phyloP scores from a whole-genome alignment of 805 yeast species.

The Ogataea trehaloabstinens region DNA sequence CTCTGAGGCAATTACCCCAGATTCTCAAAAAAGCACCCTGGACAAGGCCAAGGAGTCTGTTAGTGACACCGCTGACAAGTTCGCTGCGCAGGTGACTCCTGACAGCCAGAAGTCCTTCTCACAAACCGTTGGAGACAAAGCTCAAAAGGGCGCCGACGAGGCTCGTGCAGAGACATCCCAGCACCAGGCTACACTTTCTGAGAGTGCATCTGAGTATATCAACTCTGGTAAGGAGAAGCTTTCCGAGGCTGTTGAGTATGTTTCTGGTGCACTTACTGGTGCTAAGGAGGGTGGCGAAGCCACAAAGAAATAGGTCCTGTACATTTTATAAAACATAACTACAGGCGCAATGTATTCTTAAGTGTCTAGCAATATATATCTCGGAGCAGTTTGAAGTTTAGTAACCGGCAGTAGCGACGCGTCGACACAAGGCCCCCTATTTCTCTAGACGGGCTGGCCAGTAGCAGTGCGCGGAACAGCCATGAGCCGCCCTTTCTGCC shows the following conservation, averaged over 20 bases:
- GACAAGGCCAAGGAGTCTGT: slow-evolving; percentile 73
- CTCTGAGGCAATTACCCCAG: slow-evolving; percentile 69
- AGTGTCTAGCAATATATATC: background rate
- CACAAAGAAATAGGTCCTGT: slow-evolving; percentile 19
- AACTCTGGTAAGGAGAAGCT: slow-evolving; percentile 49
- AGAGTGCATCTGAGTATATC: slow-evolving; percentile 44
- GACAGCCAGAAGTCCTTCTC: slow-evolving; percentile 63
- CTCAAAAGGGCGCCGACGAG: slow-evolving; percentile 44
- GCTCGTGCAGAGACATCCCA: slow-evolving; percentile 31
- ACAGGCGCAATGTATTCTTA: background rate
- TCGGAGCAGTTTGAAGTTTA: background rate
- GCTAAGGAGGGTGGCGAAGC: slow-evolving; percentile 38
- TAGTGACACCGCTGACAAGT: slow-evolving; percentile 64
- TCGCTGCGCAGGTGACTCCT: slow-evolving; percentile 61
- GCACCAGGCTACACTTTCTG: slow-evolving; percentile 31
- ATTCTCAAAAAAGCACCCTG: slow-evolving; percentile 59
- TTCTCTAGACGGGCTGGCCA: no score
- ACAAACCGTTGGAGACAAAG: slow-evolving; percentile 55
- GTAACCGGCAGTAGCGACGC: no score
- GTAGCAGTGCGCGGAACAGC: no score
- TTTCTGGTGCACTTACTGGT: slow-evolving; percentile 64
- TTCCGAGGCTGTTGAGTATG: slow-evolving; percentile 48
- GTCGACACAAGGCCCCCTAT: no score
- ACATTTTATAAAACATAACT: background rate
- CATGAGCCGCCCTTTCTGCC: no score